Evolutionary conservation across 75 land plant genomes (phyloP).

Genomic region (Azolla pinnata): DNA sequence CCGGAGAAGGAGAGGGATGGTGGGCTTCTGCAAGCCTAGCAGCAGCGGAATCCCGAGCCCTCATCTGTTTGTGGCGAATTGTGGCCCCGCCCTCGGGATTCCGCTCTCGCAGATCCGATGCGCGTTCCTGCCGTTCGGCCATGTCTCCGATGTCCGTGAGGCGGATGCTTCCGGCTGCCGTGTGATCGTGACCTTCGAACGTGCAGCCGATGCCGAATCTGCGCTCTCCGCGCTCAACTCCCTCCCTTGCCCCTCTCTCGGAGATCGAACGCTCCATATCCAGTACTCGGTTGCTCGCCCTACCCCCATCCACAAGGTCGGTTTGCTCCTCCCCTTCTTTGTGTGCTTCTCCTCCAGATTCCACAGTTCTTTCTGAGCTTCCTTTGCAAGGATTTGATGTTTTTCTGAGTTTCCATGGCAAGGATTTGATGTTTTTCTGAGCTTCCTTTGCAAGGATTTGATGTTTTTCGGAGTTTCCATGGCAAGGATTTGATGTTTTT

Average conservation of each 20-base stretch:
- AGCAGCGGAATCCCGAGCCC: conserved; percentile 23
- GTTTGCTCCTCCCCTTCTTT: not conserved
- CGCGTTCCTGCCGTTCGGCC: conserved; percentile 51
- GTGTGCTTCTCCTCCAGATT: not conserved
- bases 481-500: too few species aligned
- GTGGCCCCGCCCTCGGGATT: conserved; percentile 81
- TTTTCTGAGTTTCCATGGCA: too few species aligned
- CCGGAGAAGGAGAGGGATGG: too few species aligned
- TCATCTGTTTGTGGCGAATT: conserved; percentile 85
- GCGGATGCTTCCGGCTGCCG: conserved; percentile 79
- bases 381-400: too few species aligned
- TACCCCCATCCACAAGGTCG: not conserved
- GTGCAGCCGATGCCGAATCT: conserved; percentile 33
- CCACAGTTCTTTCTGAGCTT: too few species aligned
- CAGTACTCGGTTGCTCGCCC: conserved; percentile 44
- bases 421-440: too few species aligned
- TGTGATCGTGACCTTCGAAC: conserved; percentile 54
- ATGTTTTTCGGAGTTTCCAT: too few species aligned
- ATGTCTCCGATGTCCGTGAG: conserved; percentile 38
- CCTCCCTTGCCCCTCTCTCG: conserved; percentile 41
- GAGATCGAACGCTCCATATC: conserved; percentile 51
- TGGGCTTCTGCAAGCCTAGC: conserved; percentile 18
- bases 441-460: too few species aligned
- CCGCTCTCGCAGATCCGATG: conserved; percentile 33
- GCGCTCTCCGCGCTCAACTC: conserved; percentile 51